A percentile compares a stretch with the other conserved stretches of the same genome.
Conservation (phyloP, 495 filamentous ascomycete species). For the Neurospora tetraspora region DNA sequence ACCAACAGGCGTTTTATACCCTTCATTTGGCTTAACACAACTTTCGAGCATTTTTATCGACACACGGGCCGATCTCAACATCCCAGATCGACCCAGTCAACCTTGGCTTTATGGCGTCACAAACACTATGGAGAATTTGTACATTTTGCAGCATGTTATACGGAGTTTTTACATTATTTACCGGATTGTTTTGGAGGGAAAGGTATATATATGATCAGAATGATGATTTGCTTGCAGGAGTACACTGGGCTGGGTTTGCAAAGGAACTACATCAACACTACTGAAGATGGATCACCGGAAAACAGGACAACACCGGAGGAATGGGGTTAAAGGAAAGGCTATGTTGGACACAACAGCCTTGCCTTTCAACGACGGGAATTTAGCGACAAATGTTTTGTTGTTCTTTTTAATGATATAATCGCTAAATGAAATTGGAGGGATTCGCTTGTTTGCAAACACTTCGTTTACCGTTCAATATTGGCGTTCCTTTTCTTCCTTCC, state of each 20-base stretch:
- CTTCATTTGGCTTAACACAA: neutral
- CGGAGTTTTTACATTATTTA: neutral
- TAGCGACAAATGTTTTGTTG: neutral
- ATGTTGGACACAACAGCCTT: neutral
- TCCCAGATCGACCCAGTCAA: neutral
- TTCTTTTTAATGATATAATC: neutral
- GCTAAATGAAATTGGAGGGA: neutral
- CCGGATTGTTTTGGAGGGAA: neutral
- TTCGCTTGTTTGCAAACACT: neutral
- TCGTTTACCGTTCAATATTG: neutral
- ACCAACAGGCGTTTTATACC: constrained; percentile 3
- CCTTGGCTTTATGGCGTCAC: neutral
- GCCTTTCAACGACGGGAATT: neutral
- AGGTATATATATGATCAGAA: neutral
- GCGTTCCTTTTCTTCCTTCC: neutral
- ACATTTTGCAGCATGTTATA: neutral
- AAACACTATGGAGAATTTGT: neutral
- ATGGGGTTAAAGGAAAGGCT: neutral
- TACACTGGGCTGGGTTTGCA: neutral
- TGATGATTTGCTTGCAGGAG: neutral
- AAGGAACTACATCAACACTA: neutral
- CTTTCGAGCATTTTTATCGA: neutral
- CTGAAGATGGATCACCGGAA: neutral
- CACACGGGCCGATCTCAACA: neutral
- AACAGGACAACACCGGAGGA: neutral